A percentile compares a stretch with the other conserved stretches of the same genome.
Evolutionary conservation across 441 rosid species (phyloP).

Genomic region (Geranium incanum): DNA sequence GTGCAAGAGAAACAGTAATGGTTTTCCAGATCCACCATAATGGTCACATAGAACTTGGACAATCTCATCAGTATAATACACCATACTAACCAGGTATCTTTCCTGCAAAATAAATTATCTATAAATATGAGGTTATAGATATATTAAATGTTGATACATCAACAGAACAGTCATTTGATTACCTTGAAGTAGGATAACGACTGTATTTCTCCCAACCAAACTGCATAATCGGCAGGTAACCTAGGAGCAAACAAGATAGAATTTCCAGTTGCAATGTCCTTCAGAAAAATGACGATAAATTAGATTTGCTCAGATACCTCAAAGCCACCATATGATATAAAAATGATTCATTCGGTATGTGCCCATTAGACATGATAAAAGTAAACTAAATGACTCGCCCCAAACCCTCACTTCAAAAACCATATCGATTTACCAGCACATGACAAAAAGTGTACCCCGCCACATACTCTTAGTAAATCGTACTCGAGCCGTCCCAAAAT

Average conservation of each 20-base stretch:
- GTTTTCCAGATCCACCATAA: conserved; percentile 46
- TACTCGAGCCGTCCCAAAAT: not conserved
- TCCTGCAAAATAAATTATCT: conserved; percentile 42
- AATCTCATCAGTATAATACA: conserved; percentile 65
- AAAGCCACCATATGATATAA: not conserved
- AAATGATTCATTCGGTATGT: not conserved
- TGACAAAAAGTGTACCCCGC: not conserved
- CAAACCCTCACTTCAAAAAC: not conserved
- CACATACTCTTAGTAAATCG: not conserved
- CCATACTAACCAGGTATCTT: conserved; percentile 57
- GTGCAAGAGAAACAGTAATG: conserved; percentile 64
- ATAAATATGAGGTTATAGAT: conserved; percentile 6
- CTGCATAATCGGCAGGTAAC: conserved; percentile 75
- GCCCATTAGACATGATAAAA: not conserved
- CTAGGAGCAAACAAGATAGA: conserved; percentile 78
- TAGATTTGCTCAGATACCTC: conserved; percentile 7
- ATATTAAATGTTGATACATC: conserved; percentile 5
- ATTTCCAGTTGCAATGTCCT: conserved; percentile 75
- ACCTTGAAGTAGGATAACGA: conserved; percentile 60
- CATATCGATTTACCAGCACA: not conserved
- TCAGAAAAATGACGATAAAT: conserved; percentile 18
- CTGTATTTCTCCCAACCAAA: conserved; percentile 89
- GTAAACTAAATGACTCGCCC: not conserved
- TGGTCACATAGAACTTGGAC: conserved; percentile 41
- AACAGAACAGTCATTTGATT: conserved; percentile 12